Base-by-base conservation (phyloP, 2,329 filamentous ascomycete species). In the Orbilia oligospora region DNA sequence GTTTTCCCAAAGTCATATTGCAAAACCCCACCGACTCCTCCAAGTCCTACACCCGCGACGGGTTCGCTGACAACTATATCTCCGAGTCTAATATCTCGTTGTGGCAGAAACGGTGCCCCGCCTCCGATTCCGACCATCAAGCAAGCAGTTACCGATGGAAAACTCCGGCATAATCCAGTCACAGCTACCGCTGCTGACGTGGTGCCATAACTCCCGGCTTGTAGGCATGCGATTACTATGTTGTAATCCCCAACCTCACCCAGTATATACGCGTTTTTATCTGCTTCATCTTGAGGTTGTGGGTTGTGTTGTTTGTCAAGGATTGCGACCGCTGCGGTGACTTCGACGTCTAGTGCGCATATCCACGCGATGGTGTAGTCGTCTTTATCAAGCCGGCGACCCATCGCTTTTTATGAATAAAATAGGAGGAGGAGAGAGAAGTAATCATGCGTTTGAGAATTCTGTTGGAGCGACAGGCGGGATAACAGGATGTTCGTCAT, bases 321-420 rank as follows among this genome's bases (percentile, higher is more conserved):
- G 33, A 81, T 65, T 0, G 61, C 76, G 10, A 58, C 30, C 0
- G 79, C 81, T 14, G 81, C 81, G 0, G 80, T 73, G 20, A 80
- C 36, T 63, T 81, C 80, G 10, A 80, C 6, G 1, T 70, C 61
- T 10, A 82, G 41, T 5, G 81, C 81, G 51, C 73, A 76, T 5
- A 82, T 76, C 81, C 80, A 81, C 27, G 79, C 80, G 0, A 81
- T 63, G 0, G 51, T 80, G 24, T 80, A 81, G 36, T 69, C 58
- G 5, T 44, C 49, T 33, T 33, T 30, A 3, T 30, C 27, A 30
- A 30, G 27, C 27, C 27, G 27, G 3, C 27, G 27, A 30, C 27
- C 6, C 27, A 30, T 30, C 27, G 27, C 27, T 30, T 30, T n/a
- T 30, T 30, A 30, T 30, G 27, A 30, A 30, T 30, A 3, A 30